Evolutionary conservation across 139 green algal species (phyloP).

Genomic region (Asterochloris sp.): DNA sequence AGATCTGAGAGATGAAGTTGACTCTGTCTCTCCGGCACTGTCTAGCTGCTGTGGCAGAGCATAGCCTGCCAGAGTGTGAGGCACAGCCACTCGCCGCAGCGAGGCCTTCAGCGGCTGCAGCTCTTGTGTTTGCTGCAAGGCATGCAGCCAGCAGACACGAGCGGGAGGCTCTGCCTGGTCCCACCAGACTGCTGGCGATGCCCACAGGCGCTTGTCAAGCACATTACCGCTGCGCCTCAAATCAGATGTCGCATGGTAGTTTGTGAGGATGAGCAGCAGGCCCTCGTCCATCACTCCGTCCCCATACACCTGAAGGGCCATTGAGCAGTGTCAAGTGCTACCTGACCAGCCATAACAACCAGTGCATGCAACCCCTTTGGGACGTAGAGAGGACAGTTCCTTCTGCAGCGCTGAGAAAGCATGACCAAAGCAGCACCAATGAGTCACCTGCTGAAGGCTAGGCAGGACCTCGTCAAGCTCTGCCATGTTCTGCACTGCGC

Average conservation of each 20-base stretch:
- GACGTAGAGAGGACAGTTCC: too few relatives aligned
- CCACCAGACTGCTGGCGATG: slow-evolving; percentile 19
- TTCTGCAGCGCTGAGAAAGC: not conserved
- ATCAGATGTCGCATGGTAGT: slow-evolving; percentile 23
- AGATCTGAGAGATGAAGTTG: not conserved
- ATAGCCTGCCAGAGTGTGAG: not conserved
- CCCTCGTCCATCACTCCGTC: slow-evolving; percentile 24
- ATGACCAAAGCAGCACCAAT: not conserved
- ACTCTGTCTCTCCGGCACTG: not conserved
- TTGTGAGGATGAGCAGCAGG: slow-evolving; percentile 19
- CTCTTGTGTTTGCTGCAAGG: not conserved
- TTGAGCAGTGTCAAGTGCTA: too few relatives aligned
- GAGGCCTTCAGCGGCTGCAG: not conserved
- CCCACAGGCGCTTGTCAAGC: slow-evolving; percentile 16
- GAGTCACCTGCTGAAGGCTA: not conserved
- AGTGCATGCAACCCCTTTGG: too few relatives aligned
- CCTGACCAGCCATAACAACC: too few relatives aligned
- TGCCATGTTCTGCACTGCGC: not conserved
- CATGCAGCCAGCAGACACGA: slow-evolving; percentile 19
- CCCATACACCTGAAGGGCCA: slow-evolving; percentile 17
- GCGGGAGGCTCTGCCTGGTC: slow-evolving; percentile 16
- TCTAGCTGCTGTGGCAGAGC: not conserved
- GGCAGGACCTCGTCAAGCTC: too few relatives aligned
- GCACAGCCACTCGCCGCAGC: slow-evolving; percentile 3
- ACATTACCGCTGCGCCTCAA: slow-evolving; percentile 12